Evolutionary conservation across 768 basidiomycete genomes (phyloP).

Genomic region (Leucosporidium scottii): DNA sequence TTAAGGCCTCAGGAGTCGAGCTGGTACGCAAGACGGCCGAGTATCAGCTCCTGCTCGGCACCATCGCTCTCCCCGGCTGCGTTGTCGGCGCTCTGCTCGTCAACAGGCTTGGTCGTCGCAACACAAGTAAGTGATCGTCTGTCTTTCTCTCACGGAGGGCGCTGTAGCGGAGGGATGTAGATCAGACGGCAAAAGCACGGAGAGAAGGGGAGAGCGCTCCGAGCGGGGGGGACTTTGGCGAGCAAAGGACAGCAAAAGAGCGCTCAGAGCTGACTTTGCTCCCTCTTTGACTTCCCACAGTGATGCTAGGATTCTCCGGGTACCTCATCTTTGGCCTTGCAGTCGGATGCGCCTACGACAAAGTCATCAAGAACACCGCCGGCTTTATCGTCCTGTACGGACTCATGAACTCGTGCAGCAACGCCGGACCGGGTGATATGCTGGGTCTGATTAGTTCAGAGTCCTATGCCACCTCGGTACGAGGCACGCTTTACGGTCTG

Average conservation of each 20-base stretch:
- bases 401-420: neutral
- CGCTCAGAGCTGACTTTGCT: too few relatives aligned
- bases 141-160: too few relatives aligned
- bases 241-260: too few relatives aligned
- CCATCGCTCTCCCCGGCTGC: conserved; percentile 59
- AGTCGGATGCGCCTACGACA: conserved; percentile 57
- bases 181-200: too few relatives aligned
- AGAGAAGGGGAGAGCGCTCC: too few relatives aligned
- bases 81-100: conserved; percentile 41
- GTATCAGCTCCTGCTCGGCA: conserved; percentile 60
- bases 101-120: conserved; percentile 16
- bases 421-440: conserved; percentile 57
- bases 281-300: neutral
- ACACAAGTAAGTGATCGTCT: neutral
- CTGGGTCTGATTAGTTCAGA: conserved; percentile 58
- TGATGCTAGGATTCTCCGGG: conserved; percentile 24
- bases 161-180: too few relatives aligned
- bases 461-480: conserved; percentile 51
- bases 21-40: conserved; percentile 54
- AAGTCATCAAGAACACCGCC: conserved; percentile 55
- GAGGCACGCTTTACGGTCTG: conserved; percentile 62
- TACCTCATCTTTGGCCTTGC: conserved; percentile 56
- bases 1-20: conserved; percentile 46
- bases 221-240: too few relatives aligned
- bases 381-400: conserved; percentile 56